phyloP scores from a whole-genome alignment of 371 early-diverging fungal species.

The Polyrhizophydium stewartii region DNA sequence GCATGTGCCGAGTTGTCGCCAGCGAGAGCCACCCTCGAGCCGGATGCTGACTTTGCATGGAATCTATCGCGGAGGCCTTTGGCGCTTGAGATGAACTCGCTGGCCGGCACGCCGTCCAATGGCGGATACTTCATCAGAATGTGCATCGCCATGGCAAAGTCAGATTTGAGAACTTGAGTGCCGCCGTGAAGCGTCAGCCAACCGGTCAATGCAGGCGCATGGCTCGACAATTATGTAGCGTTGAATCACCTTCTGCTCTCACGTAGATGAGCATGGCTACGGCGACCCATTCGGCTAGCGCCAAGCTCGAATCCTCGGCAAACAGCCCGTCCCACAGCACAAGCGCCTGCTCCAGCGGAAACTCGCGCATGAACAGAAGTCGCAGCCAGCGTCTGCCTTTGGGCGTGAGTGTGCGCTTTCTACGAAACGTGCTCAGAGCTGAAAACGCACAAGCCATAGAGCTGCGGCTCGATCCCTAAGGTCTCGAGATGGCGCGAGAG shows the following conservation, averaged over 20 bases:
- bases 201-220: no score
- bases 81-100: slow-evolving; percentile 23
- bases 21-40: background rate
- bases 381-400: slow-evolving; percentile 79
- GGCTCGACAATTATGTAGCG: no score
- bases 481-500: slow-evolving; percentile 64
- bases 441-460: slow-evolving; percentile 73
- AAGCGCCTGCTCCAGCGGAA: slow-evolving; percentile 65
- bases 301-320: slow-evolving; percentile 64
- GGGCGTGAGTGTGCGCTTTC: background rate
- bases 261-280: slow-evolving; percentile 68
- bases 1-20: no score
- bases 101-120: slow-evolving; percentile 19
- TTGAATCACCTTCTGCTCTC: background rate
- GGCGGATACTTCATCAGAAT: slow-evolving; percentile 73
- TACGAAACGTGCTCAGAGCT: background rate
- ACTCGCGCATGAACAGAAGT: slow-evolving; percentile 88
- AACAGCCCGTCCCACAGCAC: slow-evolving; percentile 88
- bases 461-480: slow-evolving; percentile 85
- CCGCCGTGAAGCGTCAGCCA: background rate
- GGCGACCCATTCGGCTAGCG: slow-evolving; percentile 77
- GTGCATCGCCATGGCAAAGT: slow-evolving; percentile 72
- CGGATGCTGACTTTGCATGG: background rate
- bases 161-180: slow-evolving; percentile 60
- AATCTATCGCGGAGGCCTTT: slow-evolving; percentile 18